Base-by-base conservation (phyloP, 1,284 basidiomycete species). In the Leccinum pallidistipes region DNA sequence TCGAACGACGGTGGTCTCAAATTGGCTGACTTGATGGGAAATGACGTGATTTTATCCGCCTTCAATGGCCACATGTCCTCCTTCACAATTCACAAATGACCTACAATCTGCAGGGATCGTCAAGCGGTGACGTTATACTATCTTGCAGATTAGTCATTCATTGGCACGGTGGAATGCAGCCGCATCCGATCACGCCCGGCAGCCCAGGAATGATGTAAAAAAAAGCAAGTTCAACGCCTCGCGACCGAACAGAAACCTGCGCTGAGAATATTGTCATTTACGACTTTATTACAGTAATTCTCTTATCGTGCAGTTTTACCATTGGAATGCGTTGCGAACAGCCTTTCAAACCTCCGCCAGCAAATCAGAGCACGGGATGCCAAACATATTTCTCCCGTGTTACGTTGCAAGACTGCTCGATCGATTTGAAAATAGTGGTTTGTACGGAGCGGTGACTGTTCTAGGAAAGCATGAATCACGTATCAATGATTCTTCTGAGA, bases 391-490 rank as follows among this genome's bases (percentile, higher is more conserved):
- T 51, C n/a, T 51, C 16, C 24, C 12, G 50, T 31, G 7, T 45
- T 45, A 18, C 45, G 49, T 50, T 50, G 16, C 2, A 50, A 50
- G 49, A 50, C 8, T 16, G 18, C 49, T 50, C 24, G 14, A 16
- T 14, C 24, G 24, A 50, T 49, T 21, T 45, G 47, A 49, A 14
- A 40, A 49, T 4, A 45, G 14, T 38, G 32, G 47, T 60, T 14
- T 18, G 47, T 31, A 52, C 24, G 16, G 47, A 55, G 62, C 43
- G 51, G 49, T 32, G 62, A 29, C 21, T 55, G 16, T 47, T 62
- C 38, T 59, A 53, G 31, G n/a, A 32, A 38, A 8, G 27, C 21
- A 38, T 40, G 58, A 60, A 32, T 32, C 47, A 47, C 21, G 32
- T 21, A 36, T 62, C 29, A 53, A 29, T 4, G 16, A 34, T 32